phyloP scores from a whole-genome alignment of 108 stramenopile species.

The Chaetoceros muelleri region DNA sequence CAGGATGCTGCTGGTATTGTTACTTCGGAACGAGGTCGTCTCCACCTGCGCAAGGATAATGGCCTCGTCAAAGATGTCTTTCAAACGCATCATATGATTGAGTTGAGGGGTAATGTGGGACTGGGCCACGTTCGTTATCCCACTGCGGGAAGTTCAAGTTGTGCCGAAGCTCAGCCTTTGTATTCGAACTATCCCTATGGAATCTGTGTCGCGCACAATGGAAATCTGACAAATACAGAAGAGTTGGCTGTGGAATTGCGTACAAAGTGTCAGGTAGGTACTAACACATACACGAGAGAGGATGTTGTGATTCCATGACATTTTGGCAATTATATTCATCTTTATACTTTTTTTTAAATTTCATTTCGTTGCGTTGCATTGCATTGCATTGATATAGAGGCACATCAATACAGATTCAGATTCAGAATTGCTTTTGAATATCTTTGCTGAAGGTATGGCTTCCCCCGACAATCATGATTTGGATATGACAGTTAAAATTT shows the following conservation, averaged over 20 bases:
- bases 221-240: constrained; percentile 91
- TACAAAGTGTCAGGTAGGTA: constrained; percentile 16
- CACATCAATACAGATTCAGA: constrained; percentile 98
- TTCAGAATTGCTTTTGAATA: constrained; percentile 91
- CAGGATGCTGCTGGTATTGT: constrained; percentile 99
- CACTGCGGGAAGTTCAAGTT: constrained; percentile 82
- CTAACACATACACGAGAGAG: neutral
- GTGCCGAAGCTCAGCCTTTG: constrained; percentile 92
- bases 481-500: constrained; percentile 53
- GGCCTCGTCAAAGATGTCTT: constrained; percentile 97
- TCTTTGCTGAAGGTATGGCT: constrained; percentile 87
- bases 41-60: constrained; percentile 93
- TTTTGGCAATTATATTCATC: too few relatives aligned
- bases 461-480: constrained; percentile 14
- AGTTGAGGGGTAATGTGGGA: constrained; percentile 85
- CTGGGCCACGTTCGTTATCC: constrained; percentile 97
- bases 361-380: neutral
- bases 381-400: constrained; percentile 11
- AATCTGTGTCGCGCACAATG: constrained; percentile 97
- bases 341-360: neutral
- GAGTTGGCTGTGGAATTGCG: constrained; percentile 46
- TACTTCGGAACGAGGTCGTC: constrained; percentile 68
- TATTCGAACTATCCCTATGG: constrained; percentile 98
- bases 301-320: too few relatives aligned
- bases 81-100: constrained; percentile 88